Base-by-base conservation (phyloP, 169 alveolate genomes). In the Plasmodium cynomolgi region DNA sequence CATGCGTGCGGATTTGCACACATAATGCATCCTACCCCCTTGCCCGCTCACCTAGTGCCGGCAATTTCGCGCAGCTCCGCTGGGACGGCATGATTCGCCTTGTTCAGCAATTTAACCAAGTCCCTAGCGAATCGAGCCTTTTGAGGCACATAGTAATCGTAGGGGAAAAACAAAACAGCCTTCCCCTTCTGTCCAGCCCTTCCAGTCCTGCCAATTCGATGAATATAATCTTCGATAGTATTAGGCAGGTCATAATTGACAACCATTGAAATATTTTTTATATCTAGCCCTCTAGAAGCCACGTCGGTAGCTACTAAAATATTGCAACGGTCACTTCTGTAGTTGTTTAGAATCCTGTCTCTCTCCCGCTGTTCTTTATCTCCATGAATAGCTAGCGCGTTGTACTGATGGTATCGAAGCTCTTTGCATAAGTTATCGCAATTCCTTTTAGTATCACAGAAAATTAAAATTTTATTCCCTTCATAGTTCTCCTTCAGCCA, bases 141-240 rank as follows among this genome's bases (percentile, higher is more conserved):
- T 58, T 93, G 92, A 0, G 96, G 97, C 15, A 84, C 95, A 47
- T 94, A 93, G 80, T 94, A 93, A 81, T 96, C 97, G 54, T 77
- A 88, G 20, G 96, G 92, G 80, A 96, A 92, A n/a, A 88, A 91
- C 39, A 96, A 93, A 37, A 96, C 56, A 11, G 97, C 86, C 44
- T 81, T 88, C 26, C 99, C 99, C 47, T 96, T 97, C 50, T 96
- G 96, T 74, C 98, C 99, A 75, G 97, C 98, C 54, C 98, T 97
- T 31, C 99, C 99, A 7, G 99, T 99, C 73, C 99, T 96, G 26
- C 99, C 99, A 9, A 99, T 99, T 90, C 99, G 97, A 91, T 97
- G 98, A 44, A 97, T 96, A 81, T 98, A 98, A 93, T 98, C 99
- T 73, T 95, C 95, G 11, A 98, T 96, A 31, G 98, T 96, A 81